Evolutionary conservation across 2,329 filamentous ascomycete genomes (phyloP).

Genomic region (Alternaria brassicicola): DNA sequence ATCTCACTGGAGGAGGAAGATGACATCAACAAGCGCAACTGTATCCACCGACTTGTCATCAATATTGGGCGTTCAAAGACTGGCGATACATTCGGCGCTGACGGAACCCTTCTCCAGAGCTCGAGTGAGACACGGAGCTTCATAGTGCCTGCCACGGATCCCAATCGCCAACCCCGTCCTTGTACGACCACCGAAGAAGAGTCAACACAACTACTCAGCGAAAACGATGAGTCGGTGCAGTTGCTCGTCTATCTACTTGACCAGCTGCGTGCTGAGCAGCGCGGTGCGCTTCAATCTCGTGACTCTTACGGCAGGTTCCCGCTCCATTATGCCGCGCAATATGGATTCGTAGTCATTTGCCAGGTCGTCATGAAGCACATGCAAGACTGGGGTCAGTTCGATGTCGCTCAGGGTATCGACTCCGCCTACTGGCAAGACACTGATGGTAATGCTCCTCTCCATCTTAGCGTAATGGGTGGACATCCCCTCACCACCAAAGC

Average conservation of each 20-base stretch:
- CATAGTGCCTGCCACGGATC: constrained; percentile 77
- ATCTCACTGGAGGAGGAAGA: constrained; percentile 81
- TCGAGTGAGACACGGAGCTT: constrained; percentile 69
- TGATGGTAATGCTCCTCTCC: constrained; percentile 88
- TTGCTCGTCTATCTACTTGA: constrained; percentile 70
- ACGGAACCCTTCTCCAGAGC: constrained; percentile 58
- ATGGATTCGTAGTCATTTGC: constrained; percentile 90
- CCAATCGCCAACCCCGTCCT: constrained; percentile 65
- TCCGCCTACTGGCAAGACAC: constrained; percentile 87
- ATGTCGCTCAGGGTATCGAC: constrained; percentile 85
- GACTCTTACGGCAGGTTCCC: constrained; percentile 85
- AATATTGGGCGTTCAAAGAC: constrained; percentile 80
- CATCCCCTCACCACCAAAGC: constrained; percentile 84
- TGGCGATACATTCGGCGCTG: constrained; percentile 54
- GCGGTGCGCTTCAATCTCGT: constrained; percentile 67
- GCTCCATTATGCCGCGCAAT: constrained; percentile 92
- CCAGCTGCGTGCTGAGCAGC: constrained; percentile 70
- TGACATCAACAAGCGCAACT: constrained; percentile 93
- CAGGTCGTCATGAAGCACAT: constrained; percentile 86
- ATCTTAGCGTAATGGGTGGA: constrained; percentile 89
- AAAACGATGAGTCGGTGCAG: constrained; percentile 77
- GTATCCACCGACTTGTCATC: constrained; percentile 89
- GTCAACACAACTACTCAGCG: constrained; percentile 63
- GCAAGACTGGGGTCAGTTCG: constrained; percentile 86
- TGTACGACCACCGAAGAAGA: constrained; percentile 71